A percentile compares a stretch with the other conserved stretches of the same genome.
Evolutionary conservation across 441 rosid species (phyloP).

Genomic region (Adansonia rubrostipa): DNA sequence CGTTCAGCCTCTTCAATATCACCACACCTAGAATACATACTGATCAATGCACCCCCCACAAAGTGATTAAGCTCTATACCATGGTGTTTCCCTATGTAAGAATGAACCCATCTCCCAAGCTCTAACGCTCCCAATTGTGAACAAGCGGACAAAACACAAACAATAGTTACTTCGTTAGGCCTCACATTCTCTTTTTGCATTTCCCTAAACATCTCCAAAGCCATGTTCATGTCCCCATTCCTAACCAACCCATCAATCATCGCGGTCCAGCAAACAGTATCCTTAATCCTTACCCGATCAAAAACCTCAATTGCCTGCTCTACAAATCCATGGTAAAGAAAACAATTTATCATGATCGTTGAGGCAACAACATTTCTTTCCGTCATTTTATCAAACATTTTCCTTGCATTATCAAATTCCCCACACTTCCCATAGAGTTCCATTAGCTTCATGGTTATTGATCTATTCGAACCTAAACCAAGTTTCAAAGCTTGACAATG

Average conservation of each 20-base stretch:
- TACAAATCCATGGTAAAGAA: slow-evolving; percentile 43
- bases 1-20: slow-evolving; percentile 43
- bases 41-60: slow-evolving; percentile 55
- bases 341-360: slow-evolving; percentile 55
- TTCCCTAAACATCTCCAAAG: slow-evolving; percentile 46
- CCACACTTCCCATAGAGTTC: slow-evolving; percentile 53
- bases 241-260: slow-evolving; percentile 56
- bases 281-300: slow-evolving; percentile 44
- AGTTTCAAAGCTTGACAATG: slow-evolving; percentile 63
- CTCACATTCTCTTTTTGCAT: slow-evolving; percentile 47
- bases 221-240: slow-evolving; percentile 51
- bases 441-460: slow-evolving; percentile 45
- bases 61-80: slow-evolving; percentile 39
- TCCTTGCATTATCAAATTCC: slow-evolving; percentile 40
- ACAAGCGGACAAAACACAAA: slow-evolving; percentile 54
- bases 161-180: slow-evolving; percentile 51
- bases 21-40: slow-evolving; percentile 55
- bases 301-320: slow-evolving; percentile 49
- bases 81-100: slow-evolving; percentile 36
- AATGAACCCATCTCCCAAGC: slow-evolving; percentile 56
- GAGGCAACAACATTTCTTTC: slow-evolving; percentile 57
- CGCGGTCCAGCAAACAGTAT: slow-evolving; percentile 65
- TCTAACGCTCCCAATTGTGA: slow-evolving; percentile 54
- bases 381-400: slow-evolving; percentile 60
- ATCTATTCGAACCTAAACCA: slow-evolving; percentile 51